Evolutionary conservation across 257 asterid species (phyloP).

Genomic region (Knoxia roxburghii): DNA sequence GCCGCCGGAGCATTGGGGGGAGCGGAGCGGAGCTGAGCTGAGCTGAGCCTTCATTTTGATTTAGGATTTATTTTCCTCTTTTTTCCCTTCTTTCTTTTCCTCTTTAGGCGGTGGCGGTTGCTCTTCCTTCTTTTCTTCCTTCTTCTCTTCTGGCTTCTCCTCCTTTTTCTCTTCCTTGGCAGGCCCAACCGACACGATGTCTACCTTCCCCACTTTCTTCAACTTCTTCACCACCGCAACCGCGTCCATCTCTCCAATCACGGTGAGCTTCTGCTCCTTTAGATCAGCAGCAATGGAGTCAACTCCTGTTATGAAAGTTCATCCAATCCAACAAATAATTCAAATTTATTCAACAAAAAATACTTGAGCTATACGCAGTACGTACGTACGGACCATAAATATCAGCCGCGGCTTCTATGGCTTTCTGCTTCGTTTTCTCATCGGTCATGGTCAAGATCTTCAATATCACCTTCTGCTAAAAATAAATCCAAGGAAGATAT

Average conservation of each 20-base stretch:
- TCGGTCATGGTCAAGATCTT: constrained; percentile 68
- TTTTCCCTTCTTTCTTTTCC: constrained; percentile 8
- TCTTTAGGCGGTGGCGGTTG: constrained; percentile 7
- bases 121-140: constrained; percentile 26
- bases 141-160: constrained; percentile 31
- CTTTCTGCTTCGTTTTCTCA: constrained; percentile 75
- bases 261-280: constrained; percentile 60
- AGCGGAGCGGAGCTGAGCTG: no score
- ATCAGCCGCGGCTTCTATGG: constrained; percentile 85
- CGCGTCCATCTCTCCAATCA: constrained; percentile 71
- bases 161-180: constrained; percentile 58
- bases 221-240: constrained; percentile 61
- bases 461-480: constrained; percentile 55
- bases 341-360: not conserved
- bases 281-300: constrained; percentile 67
- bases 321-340: constrained; percentile 4
- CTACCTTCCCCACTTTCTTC: constrained; percentile 64
- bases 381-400: constrained; percentile 52
- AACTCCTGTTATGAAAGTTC: constrained; percentile 42
- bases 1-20: no score
- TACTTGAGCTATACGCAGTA: no score
- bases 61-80: constrained; percentile 4
- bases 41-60: not conserved
- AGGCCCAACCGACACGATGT: constrained; percentile 65
- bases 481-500: not conserved